Evolutionary conservation across 345 rosid genomes (phyloP).

Genomic region (Toxicodendron radicans): DNA sequence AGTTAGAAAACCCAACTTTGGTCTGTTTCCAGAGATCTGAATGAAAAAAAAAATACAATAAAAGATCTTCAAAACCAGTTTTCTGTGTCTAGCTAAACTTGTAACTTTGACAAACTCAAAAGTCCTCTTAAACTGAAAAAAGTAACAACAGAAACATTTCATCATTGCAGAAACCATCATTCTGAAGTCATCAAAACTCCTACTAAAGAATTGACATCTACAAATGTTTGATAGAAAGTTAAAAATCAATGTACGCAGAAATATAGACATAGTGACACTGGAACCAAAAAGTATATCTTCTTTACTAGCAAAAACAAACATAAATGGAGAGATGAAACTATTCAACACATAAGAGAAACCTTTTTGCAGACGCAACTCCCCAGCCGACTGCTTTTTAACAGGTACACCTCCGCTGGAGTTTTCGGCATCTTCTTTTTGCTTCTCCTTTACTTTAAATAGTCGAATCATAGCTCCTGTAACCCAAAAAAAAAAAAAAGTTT

Average conservation of each 20-base stretch:
- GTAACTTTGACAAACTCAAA: too few relatives aligned
- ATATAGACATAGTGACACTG: neutral
- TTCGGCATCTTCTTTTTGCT: slow-evolving; percentile 78
- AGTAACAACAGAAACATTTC: too few relatives aligned
- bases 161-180: too few relatives aligned
- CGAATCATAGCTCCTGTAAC: slow-evolving; percentile 62
- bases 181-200: too few relatives aligned
- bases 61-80: too few relatives aligned
- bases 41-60: too few relatives aligned
- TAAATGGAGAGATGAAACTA: slow-evolving; percentile 4
- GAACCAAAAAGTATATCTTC: neutral
- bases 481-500: neutral
- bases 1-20: too few relatives aligned
- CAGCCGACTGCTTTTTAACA: slow-evolving; percentile 71
- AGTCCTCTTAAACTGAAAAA: too few relatives aligned
- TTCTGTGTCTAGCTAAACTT: too few relatives aligned
- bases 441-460: slow-evolving; percentile 79
- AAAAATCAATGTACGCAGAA: neutral
- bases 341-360: slow-evolving; percentile 36
- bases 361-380: slow-evolving; percentile 87
- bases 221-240: neutral
- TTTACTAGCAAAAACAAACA: neutral
- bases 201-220: too few relatives aligned
- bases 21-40: too few relatives aligned
- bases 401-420: slow-evolving; percentile 58